Conservation (phyloP, 495 filamentous ascomycete genomes). For the Daldinia grandis region DNA sequence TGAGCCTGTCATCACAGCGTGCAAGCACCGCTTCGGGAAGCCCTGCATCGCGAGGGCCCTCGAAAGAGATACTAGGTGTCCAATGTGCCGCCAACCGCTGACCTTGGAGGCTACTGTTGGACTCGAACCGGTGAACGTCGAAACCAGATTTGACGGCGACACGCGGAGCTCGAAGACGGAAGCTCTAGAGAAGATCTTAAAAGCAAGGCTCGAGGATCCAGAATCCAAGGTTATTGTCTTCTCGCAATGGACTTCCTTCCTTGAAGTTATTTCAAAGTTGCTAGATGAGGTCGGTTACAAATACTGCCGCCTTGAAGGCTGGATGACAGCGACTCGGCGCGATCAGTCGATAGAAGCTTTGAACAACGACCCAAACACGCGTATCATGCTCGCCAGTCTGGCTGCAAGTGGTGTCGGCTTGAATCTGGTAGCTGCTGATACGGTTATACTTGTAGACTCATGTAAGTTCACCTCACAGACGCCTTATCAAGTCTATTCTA, state of each 20-base stretch:
- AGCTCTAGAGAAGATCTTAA: constrained; percentile 79
- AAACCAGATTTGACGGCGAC: constrained; percentile 64
- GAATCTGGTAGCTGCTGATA: constrained; percentile 88
- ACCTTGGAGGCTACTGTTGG: constrained; percentile 67
- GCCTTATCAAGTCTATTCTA: not conserved
- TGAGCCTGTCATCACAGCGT: constrained; percentile 84
- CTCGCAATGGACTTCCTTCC: constrained; percentile 92
- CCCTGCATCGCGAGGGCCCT: constrained; percentile 82
- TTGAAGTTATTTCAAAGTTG: constrained; percentile 78
- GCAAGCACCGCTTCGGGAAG: constrained; percentile 82
- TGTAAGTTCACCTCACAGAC: constrained; percentile 51
- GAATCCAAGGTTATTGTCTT: constrained; percentile 88
- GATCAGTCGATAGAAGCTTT: constrained; percentile 75
- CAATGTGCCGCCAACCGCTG: constrained; percentile 84
- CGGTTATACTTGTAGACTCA: constrained; percentile 82
- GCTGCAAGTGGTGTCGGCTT: constrained; percentile 86
- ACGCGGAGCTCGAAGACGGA: constrained; percentile 85
- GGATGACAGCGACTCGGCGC: constrained; percentile 71
- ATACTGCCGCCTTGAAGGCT: constrained; percentile 84
- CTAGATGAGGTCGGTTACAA: constrained; percentile 67
- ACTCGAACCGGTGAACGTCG: constrained; percentile 64
- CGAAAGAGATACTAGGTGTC: constrained; percentile 81
- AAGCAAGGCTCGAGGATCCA: constrained; percentile 70
- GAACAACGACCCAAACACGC: constrained; percentile 71
- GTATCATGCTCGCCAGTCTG: constrained; percentile 83